phyloP scores from a whole-genome alignment of 148 eudicot genomes.

The Suaeda aralocaspica region DNA sequence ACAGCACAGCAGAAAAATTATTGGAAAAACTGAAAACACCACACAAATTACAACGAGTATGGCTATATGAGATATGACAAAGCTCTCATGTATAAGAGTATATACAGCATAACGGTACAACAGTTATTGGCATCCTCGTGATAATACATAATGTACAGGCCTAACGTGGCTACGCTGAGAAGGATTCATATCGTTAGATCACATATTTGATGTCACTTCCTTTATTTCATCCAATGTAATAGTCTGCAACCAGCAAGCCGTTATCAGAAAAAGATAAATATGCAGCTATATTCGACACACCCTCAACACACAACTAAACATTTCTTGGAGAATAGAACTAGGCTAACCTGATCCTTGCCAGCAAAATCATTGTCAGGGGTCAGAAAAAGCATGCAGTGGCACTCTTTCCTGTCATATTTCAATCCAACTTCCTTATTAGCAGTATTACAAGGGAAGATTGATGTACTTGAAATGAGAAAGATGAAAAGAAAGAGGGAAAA shows the following conservation, averaged over 20 bases:
- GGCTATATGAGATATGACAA: constrained; percentile 6
- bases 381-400: constrained; percentile 98
- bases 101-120: constrained; percentile 20
- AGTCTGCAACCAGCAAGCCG: constrained; percentile 35
- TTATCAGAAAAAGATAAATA: background rate
- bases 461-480: background rate
- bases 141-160: constrained; percentile 32
- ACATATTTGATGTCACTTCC: constrained; percentile 61
- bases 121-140: constrained; percentile 14
- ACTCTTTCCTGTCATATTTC: constrained; percentile 72
- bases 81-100: background rate
- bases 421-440: background rate
- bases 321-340: background rate
- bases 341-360: constrained; percentile 83
- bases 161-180: constrained; percentile 9
- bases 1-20: background rate
- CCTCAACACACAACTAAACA: background rate
- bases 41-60: constrained; percentile 1
- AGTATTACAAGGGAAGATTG: background rate
- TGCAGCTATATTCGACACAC: background rate
- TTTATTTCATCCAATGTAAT: constrained; percentile 64
- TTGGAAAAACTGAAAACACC: background rate
- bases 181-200: constrained; percentile 18
- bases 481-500: background rate
- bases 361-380: constrained; percentile 95